Evolutionary conservation across 163 green algal species (phyloP).

Genomic region (Volvox carteri): DNA sequence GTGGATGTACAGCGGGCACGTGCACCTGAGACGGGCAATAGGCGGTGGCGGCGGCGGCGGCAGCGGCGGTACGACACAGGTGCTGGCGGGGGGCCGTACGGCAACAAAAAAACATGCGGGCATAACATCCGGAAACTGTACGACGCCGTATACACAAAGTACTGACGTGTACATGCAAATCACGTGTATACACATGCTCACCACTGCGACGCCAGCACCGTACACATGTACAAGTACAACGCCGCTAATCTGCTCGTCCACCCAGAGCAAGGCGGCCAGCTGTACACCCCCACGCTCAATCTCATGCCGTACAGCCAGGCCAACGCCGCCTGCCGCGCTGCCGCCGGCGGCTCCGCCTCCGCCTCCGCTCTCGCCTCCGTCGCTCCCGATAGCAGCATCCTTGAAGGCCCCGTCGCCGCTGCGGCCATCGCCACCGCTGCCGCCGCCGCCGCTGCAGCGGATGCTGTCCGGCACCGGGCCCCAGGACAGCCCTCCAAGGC

Average conservation of each 20-base stretch:
- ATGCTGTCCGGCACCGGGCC: neutral
- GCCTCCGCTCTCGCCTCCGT: neutral
- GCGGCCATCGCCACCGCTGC: neutral
- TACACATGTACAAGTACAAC: constrained; percentile 23
- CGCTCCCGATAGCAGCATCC: too few relatives aligned
- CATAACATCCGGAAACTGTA: too few relatives aligned
- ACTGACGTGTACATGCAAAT: too few relatives aligned
- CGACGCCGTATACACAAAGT: too few relatives aligned
- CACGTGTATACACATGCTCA: neutral
- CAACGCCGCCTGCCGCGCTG: neutral
- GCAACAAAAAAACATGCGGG: neutral
- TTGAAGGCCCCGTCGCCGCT: neutral
- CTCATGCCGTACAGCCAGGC: neutral
- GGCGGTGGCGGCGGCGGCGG: too few relatives aligned
- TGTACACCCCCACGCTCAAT: neutral
- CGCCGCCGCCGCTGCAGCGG: neutral
- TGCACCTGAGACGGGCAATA: constrained; percentile 34
- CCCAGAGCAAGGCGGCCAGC: constrained; percentile 28
- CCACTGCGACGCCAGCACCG: constrained; percentile 8
- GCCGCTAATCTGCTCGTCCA: neutral
- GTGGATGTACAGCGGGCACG: constrained; percentile 23
- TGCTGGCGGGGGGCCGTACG: too few relatives aligned
- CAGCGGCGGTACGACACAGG: too few relatives aligned
- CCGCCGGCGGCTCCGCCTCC: neutral
- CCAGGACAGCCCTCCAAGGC: constrained; percentile 7